These are phyloP conservation scores for Amylostereum areolatum DNA, from an alignment of 1,284 basidiomycete genomes.

Conservation along the genomic window DNA sequence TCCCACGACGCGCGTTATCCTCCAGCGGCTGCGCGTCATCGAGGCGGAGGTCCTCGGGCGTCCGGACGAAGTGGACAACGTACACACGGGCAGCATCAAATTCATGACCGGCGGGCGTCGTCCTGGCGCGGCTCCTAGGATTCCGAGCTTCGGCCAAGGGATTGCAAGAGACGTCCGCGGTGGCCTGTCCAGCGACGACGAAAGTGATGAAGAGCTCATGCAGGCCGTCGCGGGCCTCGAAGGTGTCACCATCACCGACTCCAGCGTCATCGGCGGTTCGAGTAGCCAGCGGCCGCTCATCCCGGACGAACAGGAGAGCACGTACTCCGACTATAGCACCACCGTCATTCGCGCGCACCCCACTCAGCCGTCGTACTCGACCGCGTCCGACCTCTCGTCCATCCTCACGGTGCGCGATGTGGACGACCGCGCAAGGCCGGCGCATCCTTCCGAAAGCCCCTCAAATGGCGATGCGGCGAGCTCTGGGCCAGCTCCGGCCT, in stretches of 20 bases:
- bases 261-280: background rate
- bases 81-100: conserved; percentile 83
- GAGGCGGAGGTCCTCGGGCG: conserved; percentile 77
- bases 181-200: conserved; percentile 40
- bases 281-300: conserved; percentile 46
- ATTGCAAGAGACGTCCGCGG: conserved; percentile 50
- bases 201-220: conserved; percentile 67
- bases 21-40: conserved; percentile 69
- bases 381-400: conserved; percentile 60
- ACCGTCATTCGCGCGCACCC: conserved; percentile 51
- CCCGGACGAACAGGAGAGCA: conserved; percentile 33
- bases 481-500: conserved; percentile 27
- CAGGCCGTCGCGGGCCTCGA: conserved; percentile 58
- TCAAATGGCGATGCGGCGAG: conserved; percentile 18
- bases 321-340: conserved; percentile 59
- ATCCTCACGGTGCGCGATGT: conserved; percentile 64
- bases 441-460: conserved; percentile 16
- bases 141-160: conserved; percentile 82
- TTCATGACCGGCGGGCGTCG: conserved; percentile 65
- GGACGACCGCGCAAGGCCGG: conserved; percentile 30
- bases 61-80: conserved; percentile 55
- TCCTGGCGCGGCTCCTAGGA: conserved; percentile 55
- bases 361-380: conserved; percentile 32
- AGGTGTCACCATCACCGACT: conserved; percentile 29
- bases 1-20: conserved; percentile 74